A percentile compares a stretch with the other conserved stretches of the same genome.
These are phyloP conservation scores for Calycina herbarum DNA, from an alignment of 2,329 filamentous ascomycete species.

Conservation along the genomic window DNA sequence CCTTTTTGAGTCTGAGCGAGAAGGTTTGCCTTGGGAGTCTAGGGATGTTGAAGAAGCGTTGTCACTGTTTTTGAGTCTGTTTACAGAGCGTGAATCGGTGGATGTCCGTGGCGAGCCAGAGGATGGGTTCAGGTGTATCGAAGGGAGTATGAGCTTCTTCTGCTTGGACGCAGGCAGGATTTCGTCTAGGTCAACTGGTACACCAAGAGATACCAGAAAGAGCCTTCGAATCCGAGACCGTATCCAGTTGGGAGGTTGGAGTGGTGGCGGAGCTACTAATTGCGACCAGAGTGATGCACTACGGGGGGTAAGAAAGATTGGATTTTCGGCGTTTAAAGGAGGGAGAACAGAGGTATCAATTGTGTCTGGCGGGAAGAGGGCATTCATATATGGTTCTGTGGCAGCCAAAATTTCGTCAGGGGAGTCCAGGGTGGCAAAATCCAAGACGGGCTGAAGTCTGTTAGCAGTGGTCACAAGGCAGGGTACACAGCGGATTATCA, in stretches of 20 bases:
- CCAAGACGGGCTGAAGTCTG: constrained; percentile 59
- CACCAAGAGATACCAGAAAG: constrained; percentile 92
- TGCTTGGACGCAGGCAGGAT: constrained; percentile 96
- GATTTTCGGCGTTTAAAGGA: constrained; percentile 45
- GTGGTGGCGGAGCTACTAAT: constrained; percentile 87
- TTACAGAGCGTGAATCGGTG: constrained; percentile 46
- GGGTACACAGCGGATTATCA: constrained; percentile 13
- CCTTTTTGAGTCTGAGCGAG: constrained; percentile 43
- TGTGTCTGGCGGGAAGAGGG: constrained; percentile 62
- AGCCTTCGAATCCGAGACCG: constrained; percentile 91
- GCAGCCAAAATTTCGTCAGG: constrained; percentile 60
- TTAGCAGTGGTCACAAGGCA: constrained; percentile 30
- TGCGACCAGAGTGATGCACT: constrained; percentile 95
- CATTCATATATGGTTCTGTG: constrained; percentile 65
- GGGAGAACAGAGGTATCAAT: constrained; percentile 52
- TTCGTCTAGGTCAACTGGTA: constrained; percentile 95
- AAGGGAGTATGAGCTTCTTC: constrained; percentile 93
- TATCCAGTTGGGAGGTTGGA: constrained; percentile 97
- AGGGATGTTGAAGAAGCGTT: constrained; percentile 60
- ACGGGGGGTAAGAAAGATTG: constrained; percentile 80
- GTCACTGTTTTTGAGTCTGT: constrained; percentile 35
- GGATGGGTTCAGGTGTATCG: constrained; percentile 55
- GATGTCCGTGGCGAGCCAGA: constrained; percentile 56
- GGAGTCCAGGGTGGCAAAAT: constrained; percentile 61
- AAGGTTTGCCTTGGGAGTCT: constrained; percentile 57